Percentiles rank a stretch among this genome's conserved stretches.
Conservation (phyloP, 202 grass and related monocot species). For the Carex arenaria region DNA sequence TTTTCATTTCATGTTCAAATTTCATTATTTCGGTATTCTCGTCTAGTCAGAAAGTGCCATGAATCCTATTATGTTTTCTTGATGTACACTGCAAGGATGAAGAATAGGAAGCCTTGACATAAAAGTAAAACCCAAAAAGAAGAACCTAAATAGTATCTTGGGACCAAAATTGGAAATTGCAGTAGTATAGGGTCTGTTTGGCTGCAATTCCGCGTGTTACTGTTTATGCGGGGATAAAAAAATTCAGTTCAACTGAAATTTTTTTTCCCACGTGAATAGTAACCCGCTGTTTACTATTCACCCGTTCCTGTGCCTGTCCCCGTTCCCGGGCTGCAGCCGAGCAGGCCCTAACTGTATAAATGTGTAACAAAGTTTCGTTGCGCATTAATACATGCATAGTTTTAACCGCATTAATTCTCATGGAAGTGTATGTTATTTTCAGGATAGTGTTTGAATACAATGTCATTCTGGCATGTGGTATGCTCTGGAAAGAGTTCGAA, state of each 20-base stretch:
- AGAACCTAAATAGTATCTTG: not conserved
- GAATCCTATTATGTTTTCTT: constrained; percentile 13
- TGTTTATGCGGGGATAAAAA: too few species aligned
- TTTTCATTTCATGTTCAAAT: not conserved
- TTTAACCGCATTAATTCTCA: not conserved
- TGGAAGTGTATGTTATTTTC: not conserved
- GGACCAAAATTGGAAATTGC: not conserved
- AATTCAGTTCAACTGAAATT: too few species aligned
- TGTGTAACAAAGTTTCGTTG: not conserved
- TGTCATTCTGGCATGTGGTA: not conserved
- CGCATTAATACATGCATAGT: not conserved
- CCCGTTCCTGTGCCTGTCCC: too few species aligned
- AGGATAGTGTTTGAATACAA: not conserved
- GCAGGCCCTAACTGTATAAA: too few species aligned
- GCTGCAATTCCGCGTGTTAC: too few species aligned
- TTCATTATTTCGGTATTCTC: constrained; percentile 7
- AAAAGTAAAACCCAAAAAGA: not conserved
- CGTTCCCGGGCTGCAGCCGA: too few species aligned
- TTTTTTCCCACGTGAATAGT: too few species aligned
- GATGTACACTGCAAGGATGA: constrained; percentile 2
- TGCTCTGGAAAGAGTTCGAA: constrained; percentile 15
- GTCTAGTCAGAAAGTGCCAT: constrained; percentile 10
- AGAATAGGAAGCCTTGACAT: not conserved
- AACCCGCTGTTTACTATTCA: too few species aligned
- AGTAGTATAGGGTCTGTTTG: too few species aligned